Conservation (phyloP, 2,329 filamentous ascomycete species). For the Stagonosporopsis chrysanthemi region DNA sequence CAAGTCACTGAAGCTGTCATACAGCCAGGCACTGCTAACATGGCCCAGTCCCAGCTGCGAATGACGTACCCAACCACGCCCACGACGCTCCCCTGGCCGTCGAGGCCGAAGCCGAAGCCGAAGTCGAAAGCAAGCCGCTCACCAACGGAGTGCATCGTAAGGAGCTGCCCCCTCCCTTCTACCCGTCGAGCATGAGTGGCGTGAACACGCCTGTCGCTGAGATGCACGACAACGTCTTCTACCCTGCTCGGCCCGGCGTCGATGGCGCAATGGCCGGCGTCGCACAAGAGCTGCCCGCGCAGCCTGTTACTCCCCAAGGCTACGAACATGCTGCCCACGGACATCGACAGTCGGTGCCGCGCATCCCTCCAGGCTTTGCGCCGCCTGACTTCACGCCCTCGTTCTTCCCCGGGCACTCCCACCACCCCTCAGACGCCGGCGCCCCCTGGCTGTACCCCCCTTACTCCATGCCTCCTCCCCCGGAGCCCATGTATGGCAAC, state of each 20-base stretch:
- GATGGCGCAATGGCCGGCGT: constrained; percentile 52
- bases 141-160: constrained; percentile 35
- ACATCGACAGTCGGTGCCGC: constrained; percentile 33
- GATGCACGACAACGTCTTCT: constrained; percentile 23
- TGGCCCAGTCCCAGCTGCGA: constrained; percentile 8
- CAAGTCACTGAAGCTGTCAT: constrained; percentile 20
- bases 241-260: constrained; percentile 36
- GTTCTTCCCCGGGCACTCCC: constrained; percentile 45
- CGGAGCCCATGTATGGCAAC: constrained; percentile 34
- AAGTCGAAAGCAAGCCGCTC: constrained; percentile 21
- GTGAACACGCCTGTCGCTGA: constrained; percentile 35
- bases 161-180: constrained; percentile 48
- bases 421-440: constrained; percentile 46
- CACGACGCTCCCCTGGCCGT: constrained; percentile 4
- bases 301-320: constrained; percentile 30
- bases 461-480: constrained; percentile 38
- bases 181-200: constrained; percentile 39
- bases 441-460: constrained; percentile 42
- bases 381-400: constrained; percentile 39
- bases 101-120: constrained; percentile 10
- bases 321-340: constrained; percentile 25
- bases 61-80: constrained; percentile 13
- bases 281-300: constrained; percentile 50
- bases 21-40: not conserved
- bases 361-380: constrained; percentile 44